phyloP scores from a whole-genome alignment of 2,329 filamentous ascomycete species.

The Fusarium nodosum region DNA sequence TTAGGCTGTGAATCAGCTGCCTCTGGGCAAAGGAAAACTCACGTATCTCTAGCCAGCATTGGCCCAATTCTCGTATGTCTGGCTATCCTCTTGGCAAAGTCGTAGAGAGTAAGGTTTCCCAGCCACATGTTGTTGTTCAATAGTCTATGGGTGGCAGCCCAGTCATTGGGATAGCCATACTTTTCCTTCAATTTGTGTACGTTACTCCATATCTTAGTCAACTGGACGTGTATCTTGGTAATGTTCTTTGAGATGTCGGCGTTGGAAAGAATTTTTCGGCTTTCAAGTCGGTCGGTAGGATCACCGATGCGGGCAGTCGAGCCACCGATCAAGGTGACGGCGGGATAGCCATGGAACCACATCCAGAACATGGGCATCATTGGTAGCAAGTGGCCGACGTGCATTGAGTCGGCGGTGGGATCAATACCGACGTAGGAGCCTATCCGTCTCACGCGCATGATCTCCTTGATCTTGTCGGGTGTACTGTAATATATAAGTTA shows the following conservation, averaged over 20 bases:
- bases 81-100: constrained; percentile 82
- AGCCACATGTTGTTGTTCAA: constrained; percentile 90
- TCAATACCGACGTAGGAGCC: constrained; percentile 86
- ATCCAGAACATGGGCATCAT: constrained; percentile 89
- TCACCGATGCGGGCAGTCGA: constrained; percentile 85
- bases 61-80: constrained; percentile 81
- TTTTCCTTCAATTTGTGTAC: constrained; percentile 75
- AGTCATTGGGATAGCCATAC: constrained; percentile 73
- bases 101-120: constrained; percentile 76
- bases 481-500: constrained; percentile 52
- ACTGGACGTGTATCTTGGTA: constrained; percentile 75
- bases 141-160: constrained; percentile 75
- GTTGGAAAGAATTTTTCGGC: constrained; percentile 67
- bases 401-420: constrained; percentile 82
- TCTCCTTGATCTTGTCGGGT: constrained; percentile 68
- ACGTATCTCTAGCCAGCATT: constrained; percentile 91
- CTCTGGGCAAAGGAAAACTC: constrained; percentile 56
- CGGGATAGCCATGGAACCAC: constrained; percentile 79
- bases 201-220: constrained; percentile 80
- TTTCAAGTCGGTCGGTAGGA: constrained; percentile 77
- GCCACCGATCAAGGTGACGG: constrained; percentile 77
- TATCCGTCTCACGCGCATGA: constrained; percentile 75
- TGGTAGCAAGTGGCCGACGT: constrained; percentile 84
- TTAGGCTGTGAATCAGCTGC: constrained; percentile 37
- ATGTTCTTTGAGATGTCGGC: constrained; percentile 73